Percentiles rank a stretch among this genome's conserved stretches.
phyloP scores from a whole-genome alignment of 257 asterid species.

The Solanum piurae region DNA sequence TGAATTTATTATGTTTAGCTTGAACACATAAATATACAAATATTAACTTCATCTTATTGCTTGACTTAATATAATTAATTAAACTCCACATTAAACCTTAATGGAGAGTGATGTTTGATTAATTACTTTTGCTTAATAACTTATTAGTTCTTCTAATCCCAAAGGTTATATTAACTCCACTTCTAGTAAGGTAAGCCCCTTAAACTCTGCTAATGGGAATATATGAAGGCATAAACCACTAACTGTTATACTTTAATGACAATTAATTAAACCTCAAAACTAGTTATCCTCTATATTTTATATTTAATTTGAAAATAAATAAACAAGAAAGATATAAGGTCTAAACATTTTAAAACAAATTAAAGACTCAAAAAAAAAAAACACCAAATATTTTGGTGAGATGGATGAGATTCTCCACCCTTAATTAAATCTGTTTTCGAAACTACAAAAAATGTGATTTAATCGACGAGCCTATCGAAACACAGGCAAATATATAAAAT shows the following conservation, averaged over 20 bases:
- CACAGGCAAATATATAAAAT: fast-evolving
- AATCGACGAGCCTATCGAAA: fast-evolving
- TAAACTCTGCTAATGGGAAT: not conserved
- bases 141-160: not conserved
- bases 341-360: not conserved
- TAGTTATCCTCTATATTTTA: not conserved
- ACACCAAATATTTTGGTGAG: not conserved
- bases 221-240: not conserved
- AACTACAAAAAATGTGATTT: not conserved
- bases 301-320: not conserved
- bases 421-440: not conserved
- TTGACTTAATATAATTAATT: not conserved
- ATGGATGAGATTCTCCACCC: not conserved
- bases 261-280: not conserved
- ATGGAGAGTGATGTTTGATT: not conserved
- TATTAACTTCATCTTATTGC: not conserved
- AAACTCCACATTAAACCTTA: not conserved
- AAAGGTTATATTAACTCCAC: not conserved
- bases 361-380: not conserved
- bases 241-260: not conserved
- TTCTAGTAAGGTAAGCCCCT: not conserved
- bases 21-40: not conserved
- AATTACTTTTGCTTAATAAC: not conserved
- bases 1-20: not conserved
- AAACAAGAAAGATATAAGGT: not conserved